These are phyloP conservation scores for Chaetoscypha palmicola DNA, from an alignment of 2,329 filamentous ascomycete species.

Conservation along the genomic window DNA sequence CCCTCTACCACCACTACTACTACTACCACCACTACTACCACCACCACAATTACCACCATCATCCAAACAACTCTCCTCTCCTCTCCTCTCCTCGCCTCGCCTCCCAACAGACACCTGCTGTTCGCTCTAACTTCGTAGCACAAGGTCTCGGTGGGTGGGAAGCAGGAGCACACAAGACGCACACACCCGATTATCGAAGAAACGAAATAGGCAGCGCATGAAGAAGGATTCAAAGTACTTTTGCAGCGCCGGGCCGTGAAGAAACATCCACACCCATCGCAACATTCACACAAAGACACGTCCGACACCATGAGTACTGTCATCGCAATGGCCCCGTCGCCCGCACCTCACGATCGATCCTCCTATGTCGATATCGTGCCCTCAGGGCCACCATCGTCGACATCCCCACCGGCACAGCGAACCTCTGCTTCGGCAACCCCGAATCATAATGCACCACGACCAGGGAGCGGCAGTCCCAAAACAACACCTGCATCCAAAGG, in stretches of 20 bases:
- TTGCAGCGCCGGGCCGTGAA: not conserved
- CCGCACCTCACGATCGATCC: conserved; percentile 59
- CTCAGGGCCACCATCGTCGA: conserved; percentile 23
- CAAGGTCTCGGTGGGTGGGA: not conserved
- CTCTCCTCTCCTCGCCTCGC: too few species aligned
- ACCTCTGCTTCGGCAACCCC: conserved; percentile 34
- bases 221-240: not conserved
- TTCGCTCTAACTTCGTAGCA: not conserved
- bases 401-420: conserved; percentile 27
- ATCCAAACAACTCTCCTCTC: too few species aligned
- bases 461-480: conserved; percentile 49
- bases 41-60: too few species aligned
- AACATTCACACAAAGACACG: not conserved
- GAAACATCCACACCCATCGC: not conserved
- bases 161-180: conserved; percentile 3
- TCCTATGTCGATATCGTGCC: conserved; percentile 46
- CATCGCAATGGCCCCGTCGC: conserved; percentile 62
- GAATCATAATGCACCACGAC: conserved; percentile 40
- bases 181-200: conserved; percentile 6
- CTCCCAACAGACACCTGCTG: not conserved
- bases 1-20: not conserved
- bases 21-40: too few species aligned
- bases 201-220: conserved; percentile 9
- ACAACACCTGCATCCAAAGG: conserved; percentile 40
- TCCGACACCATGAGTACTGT: conserved; percentile 54